These are phyloP conservation scores for Herpetomonas muscarum DNA, from an alignment of 208 protist species.

Conservation along the genomic window DNA sequence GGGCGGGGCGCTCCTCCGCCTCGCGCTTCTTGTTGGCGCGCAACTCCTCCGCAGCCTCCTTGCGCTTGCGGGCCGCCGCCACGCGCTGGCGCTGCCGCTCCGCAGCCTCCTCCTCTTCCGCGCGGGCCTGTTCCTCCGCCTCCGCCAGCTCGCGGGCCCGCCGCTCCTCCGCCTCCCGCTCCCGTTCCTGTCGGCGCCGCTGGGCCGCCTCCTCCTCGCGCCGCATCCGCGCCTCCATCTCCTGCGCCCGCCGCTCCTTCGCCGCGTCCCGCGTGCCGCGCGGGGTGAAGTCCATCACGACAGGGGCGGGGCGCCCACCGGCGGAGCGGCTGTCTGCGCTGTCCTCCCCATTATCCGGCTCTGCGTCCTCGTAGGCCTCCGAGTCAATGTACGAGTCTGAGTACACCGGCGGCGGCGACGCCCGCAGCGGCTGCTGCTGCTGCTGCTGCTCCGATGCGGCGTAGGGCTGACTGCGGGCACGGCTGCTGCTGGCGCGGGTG, in stretches of 20 bases:
- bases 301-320: background rate
- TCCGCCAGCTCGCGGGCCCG: background rate
- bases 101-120: constrained; percentile 16
- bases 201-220: constrained; percentile 39
- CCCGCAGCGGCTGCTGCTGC: too few species aligned
- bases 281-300: constrained; percentile 45
- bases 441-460: too few species aligned
- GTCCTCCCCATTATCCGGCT: background rate
- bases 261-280: constrained; percentile 19
- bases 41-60: constrained; percentile 6
- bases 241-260: constrained; percentile 30
- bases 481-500: too few species aligned
- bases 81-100: background rate
- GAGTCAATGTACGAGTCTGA: background rate
- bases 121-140: background rate
- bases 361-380: background rate
- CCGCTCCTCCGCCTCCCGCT: constrained; percentile 16
- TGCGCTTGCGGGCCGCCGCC: constrained; percentile 5
- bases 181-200: constrained; percentile 24
- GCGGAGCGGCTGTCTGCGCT: background rate
- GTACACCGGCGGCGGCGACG: too few species aligned
- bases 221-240: constrained; percentile 39
- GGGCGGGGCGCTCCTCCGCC: constrained; percentile 10
- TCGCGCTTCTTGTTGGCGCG: constrained; percentile 6
- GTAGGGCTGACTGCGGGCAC: constrained; percentile 1